Evolutionary conservation across 805 yeast genomes (phyloP), one percentile per base, ranked within the genome.

Genomic region (Yamadazyma philogaea): DNA sequence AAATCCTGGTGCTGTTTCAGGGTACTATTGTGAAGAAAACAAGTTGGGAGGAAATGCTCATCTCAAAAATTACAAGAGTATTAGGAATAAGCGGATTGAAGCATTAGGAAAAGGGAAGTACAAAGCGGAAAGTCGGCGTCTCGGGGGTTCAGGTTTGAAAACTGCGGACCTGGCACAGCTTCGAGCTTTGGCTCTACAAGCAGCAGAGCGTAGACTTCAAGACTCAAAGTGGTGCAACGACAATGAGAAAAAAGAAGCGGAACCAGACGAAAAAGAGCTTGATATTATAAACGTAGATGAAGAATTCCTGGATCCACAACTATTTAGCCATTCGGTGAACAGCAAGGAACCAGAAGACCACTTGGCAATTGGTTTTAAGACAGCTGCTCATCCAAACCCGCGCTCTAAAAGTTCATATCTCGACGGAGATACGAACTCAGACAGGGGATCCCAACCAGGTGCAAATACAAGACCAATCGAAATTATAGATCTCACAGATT

Each of bases 131-230:
- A 48, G 57, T 0, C 58, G 70, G 27, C 69, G 61, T 30, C 48
- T 70, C 34, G 63, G 66, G 2, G 55, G 45, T 2, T 22, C 24
- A 5, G 33, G 28, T 14, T 15, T 19, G n/a, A 33, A 28, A 18
- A 17, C n/a, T 16, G 7, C 18, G 3, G 39, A 21, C 14, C 33
- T 33, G 8, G 40, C 27, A 18, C 30, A 30, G 16, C 47, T 76
- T 38, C 64, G 79, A 28, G 75, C 69, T 5, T 57, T 77, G 36
- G 73, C 78, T 34, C 54, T 77, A 14, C 73, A 70, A 45, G 93
- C 95, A 1, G 82, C 87, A 0, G 82, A 82, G 45, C 61, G 81
- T 43, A 63, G 93, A 34, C 56, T 68, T 15, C 60, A 63, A n/a
- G 86, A 79, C 55, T 56, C 67, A 3, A 74, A 72, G 44, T 70